Base-by-base conservation (phyloP, 257 asterid species). In the Solanum bulbocastanum region DNA sequence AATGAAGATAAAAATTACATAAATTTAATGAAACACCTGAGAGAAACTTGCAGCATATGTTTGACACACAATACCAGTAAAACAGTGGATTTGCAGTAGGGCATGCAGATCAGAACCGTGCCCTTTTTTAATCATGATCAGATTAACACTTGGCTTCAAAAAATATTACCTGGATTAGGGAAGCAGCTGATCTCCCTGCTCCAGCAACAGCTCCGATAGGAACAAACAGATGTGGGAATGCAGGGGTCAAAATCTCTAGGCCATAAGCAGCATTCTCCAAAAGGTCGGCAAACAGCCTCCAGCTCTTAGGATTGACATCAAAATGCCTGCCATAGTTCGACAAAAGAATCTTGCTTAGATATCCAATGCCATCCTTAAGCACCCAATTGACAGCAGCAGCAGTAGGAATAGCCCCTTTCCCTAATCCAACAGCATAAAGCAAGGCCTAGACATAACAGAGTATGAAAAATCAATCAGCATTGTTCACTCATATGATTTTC, bases 351-450 rank as follows among this genome's bases (percentile, higher is more conserved):
- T 97, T 96, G 90, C 99, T 95, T 35, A 97, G 89, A 89, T 97
- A 97, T 68, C 99, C 99, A 81, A 97, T 94, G 65, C 99, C 99
- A 92, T 97, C 99, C 94, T 97, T 97, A 81, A 97, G 93, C 65
- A 97, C 99, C 99, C 99, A 97, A 93, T 95, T 97, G 86, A 96
- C 91, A 83, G 99, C 99, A 1, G 99, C 99, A 5, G 99, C 99
- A 39, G 98, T 96, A 81, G 99, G 99, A 93, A 97, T 97, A 68
- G 99, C 98, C 76, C 99, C 99, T 90, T 93, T 96, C 42, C 99
- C 99, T 90, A 97, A 93, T 44, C 99, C 99, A 89, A 97, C 96
- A 79, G 99, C 99, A 89, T 95, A 97, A 83, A 97, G 99, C 95
- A 97, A 87, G 84, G 98, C 96, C 99, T 97, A 81, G 42, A 84